phyloP scores from a whole-genome alignment of 1,139 yeast species.

The Meyerozyma elateridarum region DNA sequence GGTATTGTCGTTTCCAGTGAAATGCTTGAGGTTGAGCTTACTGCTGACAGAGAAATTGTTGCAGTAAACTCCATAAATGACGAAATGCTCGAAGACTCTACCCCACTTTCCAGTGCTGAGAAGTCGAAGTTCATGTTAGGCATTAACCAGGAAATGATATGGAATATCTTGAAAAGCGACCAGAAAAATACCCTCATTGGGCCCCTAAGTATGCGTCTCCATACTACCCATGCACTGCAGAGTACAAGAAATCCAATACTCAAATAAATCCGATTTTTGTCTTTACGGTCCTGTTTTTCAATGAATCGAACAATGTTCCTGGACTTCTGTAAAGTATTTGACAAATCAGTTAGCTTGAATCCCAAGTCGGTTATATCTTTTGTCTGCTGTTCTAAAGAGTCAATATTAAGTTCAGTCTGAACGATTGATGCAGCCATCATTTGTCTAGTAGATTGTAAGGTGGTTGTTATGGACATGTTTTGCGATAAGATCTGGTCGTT shows the following conservation, averaged over 20 bases:
- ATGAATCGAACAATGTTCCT: slow-evolving; percentile 55
- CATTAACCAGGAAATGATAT: slow-evolving; percentile 27
- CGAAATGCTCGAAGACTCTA: not conserved
- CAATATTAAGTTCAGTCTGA: slow-evolving; percentile 60
- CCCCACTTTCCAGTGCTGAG: not conserved
- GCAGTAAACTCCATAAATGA: not conserved
- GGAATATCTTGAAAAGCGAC: slow-evolving; percentile 47
- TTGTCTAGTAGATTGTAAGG: slow-evolving; percentile 50
- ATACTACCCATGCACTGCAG: slow-evolving; percentile 59
- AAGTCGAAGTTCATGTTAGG: slow-evolving; percentile 3
- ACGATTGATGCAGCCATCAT: slow-evolving; percentile 51
- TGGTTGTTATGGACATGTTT: slow-evolving; percentile 50
- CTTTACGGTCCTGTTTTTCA: slow-evolving; percentile 64
- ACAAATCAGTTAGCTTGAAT: slow-evolving; percentile 47
- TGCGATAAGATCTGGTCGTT: slow-evolving; percentile 39
- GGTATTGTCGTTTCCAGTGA: too few relatives aligned
- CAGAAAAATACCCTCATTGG: slow-evolving; percentile 58
- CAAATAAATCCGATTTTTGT: slow-evolving; percentile 54
- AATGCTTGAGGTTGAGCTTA: too few relatives aligned
- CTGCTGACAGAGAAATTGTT: too few relatives aligned
- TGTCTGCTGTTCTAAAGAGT: slow-evolving; percentile 57
- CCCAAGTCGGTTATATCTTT: slow-evolving; percentile 46
- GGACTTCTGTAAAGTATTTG: slow-evolving; percentile 41
- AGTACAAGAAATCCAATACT: slow-evolving; percentile 53
- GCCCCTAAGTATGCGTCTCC: slow-evolving; percentile 55